These are phyloP conservation scores for Dictyostelium citrinum DNA, from an alignment of 78 protist species.

Conservation along the genomic window DNA sequence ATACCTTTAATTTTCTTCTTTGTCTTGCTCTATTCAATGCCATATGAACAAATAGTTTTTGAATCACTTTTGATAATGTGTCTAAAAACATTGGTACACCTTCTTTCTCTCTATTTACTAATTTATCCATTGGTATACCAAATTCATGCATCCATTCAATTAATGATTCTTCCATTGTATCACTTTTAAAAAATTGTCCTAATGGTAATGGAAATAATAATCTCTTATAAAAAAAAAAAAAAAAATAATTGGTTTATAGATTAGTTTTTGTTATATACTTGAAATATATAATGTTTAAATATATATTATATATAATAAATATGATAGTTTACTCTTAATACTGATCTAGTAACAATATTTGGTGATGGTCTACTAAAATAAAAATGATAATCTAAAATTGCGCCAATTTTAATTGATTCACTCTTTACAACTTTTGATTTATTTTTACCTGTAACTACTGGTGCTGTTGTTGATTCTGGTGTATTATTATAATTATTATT, in stretches of 20 bases:
- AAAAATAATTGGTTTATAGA: background rate
- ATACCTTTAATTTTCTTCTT: conserved; percentile 5
- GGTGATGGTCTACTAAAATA: conserved; percentile 42
- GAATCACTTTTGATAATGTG: background rate
- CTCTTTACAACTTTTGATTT: background rate
- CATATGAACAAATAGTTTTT: conserved; percentile 15
- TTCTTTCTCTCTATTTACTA: background rate
- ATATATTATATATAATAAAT: too few relatives aligned
- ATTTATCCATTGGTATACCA: conserved; percentile 30
- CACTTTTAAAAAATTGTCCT: conserved; percentile 6
- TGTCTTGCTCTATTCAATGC: conserved; percentile 66
- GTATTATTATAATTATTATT: background rate
- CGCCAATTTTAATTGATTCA: background rate
- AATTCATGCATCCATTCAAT: conserved; percentile 57
- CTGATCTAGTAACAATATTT: conserved; percentile 40
- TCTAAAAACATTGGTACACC: conserved; percentile 4
- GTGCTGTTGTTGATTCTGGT: background rate
- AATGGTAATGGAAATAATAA: conserved; percentile 38
- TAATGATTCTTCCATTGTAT: background rate
- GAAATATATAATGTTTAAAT: too few relatives aligned
- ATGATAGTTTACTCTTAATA: background rate
- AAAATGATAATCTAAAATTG: conserved; percentile 46
- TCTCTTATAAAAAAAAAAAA: background rate
- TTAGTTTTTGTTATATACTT: too few relatives aligned
- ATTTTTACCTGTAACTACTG: background rate